A percentile compares a stretch with the other conserved stretches of the same genome.
phyloP scores from a whole-genome alignment of 2,329 filamentous ascomycete species.

The Grosmannia penicillata region DNA sequence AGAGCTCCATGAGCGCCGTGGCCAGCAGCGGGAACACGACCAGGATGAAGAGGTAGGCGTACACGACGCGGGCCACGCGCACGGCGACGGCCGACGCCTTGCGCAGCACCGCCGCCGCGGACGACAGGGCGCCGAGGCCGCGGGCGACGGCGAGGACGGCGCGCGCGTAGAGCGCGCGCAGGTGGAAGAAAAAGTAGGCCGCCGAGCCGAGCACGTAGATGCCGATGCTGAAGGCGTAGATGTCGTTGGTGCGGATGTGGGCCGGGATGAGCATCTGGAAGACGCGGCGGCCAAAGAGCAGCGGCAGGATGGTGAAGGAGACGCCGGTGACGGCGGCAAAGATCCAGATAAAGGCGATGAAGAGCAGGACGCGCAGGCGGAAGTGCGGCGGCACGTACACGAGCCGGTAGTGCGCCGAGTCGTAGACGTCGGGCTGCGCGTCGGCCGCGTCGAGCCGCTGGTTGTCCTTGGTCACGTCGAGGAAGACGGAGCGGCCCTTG shows the following conservation, averaged over 20 bases:
- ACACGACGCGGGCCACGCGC: slow-evolving; percentile 38
- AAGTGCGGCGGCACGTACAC: slow-evolving; percentile 82
- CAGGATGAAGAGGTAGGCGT: slow-evolving; percentile 61
- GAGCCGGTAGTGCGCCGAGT: slow-evolving; percentile 47
- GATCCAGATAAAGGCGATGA: slow-evolving; percentile 82
- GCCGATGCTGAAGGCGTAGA: slow-evolving; percentile 89
- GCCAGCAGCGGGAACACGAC: slow-evolving; percentile 72
- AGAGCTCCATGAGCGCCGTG: slow-evolving; percentile 71
- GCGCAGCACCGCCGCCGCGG: slow-evolving; percentile 14
- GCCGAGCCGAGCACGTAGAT: slow-evolving; percentile 63
- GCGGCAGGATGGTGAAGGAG: slow-evolving; percentile 68
- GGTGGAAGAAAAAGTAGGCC: slow-evolving; percentile 45
- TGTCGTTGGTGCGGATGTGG: slow-evolving; percentile 71
- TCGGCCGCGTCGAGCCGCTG: slow-evolving; percentile 47
- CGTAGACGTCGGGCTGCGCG: slow-evolving; percentile 35
- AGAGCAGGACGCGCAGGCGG: slow-evolving; percentile 61
- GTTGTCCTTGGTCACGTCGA: slow-evolving; percentile 57
- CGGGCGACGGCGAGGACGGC: slow-evolving; percentile 17
- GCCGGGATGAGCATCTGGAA: slow-evolving; percentile 59
- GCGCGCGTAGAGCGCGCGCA: slow-evolving; percentile 22
- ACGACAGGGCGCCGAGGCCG: slow-evolving; percentile 13
- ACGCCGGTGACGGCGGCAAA: slow-evolving; percentile 85
- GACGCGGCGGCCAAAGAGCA: slow-evolving; percentile 69
- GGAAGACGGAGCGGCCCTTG: slow-evolving; percentile 67
- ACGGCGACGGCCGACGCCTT: slow-evolving; percentile 15